phyloP scores from a whole-genome alignment of 805 yeast species.

The Hemisphaericaspora nanyangensis region DNA sequence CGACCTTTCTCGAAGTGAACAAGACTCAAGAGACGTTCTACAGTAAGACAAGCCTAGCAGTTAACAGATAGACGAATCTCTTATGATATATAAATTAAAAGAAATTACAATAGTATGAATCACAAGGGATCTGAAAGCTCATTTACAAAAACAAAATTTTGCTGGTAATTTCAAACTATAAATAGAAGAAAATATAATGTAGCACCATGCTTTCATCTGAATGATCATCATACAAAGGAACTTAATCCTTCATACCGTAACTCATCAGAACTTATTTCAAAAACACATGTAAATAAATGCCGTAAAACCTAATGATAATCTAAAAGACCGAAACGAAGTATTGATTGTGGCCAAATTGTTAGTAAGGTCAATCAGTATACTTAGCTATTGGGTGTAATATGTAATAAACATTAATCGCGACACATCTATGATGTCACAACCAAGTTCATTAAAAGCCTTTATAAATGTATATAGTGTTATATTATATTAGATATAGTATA shows the following conservation, averaged over 20 bases:
- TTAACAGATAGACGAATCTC: no score
- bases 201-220: conserved; percentile 52
- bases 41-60: no score
- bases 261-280: conserved; percentile 29
- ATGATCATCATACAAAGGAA: conserved; percentile 16
- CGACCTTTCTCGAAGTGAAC: no score
- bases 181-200: conserved; percentile 28
- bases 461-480: conserved; percentile 45
- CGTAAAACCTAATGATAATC: conserved; percentile 25
- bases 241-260: conserved; percentile 5
- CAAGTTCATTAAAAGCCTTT: conserved; percentile 8
- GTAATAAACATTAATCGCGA: neutral
- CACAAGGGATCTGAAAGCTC: neutral
- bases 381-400: conserved; percentile 47
- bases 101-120: neutral
- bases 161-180: neutral
- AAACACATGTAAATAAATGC: conserved; percentile 16
- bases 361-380: conserved; percentile 62
- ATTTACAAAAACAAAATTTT: no score
- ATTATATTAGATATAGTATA: conserved; percentile 62
- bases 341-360: conserved; percentile 70
- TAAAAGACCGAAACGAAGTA: conserved; percentile 78
- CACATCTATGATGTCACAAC: conserved; percentile 7
- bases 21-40: no score
- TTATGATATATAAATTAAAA: no score